Conservation (phyloP, 768 basidiomycete species). For the Suillus bovinus region DNA sequence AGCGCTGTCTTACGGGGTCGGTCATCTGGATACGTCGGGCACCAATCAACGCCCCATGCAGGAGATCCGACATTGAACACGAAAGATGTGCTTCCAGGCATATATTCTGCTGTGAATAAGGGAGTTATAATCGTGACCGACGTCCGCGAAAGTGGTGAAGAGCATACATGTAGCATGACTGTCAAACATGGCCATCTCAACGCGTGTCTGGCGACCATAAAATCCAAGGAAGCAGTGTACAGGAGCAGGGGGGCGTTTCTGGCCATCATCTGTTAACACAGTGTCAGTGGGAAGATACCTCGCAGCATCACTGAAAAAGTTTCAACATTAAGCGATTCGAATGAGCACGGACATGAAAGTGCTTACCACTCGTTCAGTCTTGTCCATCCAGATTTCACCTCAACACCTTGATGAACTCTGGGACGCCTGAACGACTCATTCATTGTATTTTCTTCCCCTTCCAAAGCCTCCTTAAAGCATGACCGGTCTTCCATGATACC, state of each 20-base stretch:
- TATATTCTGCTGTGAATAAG: conserved; percentile 52
- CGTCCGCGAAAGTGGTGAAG: conserved; percentile 1
- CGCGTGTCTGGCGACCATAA: conserved; percentile 48
- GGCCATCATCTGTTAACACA: conserved; percentile 50
- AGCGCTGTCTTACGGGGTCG: conserved; percentile 44
- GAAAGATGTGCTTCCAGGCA: conserved; percentile 59
- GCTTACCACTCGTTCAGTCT: conserved; percentile 52
- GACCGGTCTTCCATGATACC: conserved; percentile 75
- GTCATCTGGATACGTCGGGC: conserved; percentile 69
- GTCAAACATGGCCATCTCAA: conserved; percentile 56
- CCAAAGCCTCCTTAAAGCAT: conserved; percentile 69
- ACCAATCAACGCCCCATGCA: conserved; percentile 94
- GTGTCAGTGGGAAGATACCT: conserved; percentile 60
- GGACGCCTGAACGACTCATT: conserved; percentile 57
- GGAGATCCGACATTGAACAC: conserved; percentile 88
- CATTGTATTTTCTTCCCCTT: conserved; percentile 29
- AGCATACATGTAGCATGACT: conserved; percentile 57
- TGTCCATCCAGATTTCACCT: conserved; percentile 45
- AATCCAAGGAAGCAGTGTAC: conserved; percentile 70
- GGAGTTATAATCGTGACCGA: conserved; percentile 1
- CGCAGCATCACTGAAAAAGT: conserved; percentile 47
- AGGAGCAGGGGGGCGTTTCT: conserved; percentile 51
- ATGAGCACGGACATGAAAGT: conserved; percentile 6
- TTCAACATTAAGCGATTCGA: conserved; percentile 1
- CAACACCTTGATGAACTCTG: conserved; percentile 50